Conservation (phyloP, 2,329 filamentous ascomycete species). For the Periconia sp. region DNA sequence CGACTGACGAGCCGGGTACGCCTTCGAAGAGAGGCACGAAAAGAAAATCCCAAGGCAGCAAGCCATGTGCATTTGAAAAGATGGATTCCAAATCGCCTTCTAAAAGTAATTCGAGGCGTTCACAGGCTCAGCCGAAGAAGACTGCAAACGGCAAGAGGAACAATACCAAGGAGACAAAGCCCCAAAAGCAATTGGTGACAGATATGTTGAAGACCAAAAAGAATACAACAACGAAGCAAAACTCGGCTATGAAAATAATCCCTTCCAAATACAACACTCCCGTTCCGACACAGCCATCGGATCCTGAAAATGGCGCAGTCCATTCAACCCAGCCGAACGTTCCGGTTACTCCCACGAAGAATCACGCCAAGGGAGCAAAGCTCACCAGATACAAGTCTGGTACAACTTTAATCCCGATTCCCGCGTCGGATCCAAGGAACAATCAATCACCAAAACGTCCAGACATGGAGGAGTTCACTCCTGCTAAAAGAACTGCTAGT, state of each 20-base stretch:
- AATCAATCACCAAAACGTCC: slow-evolving; percentile 34
- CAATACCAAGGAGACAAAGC: slow-evolving; percentile 31
- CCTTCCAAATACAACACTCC: slow-evolving; percentile 11
- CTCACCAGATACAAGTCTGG: slow-evolving; percentile 28
- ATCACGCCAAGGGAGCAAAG: not conserved
- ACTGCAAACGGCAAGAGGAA: slow-evolving; percentile 16
- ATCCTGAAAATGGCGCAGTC: slow-evolving; percentile 15
- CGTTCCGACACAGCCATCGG: slow-evolving; percentile 13
- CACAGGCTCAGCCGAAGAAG: slow-evolving; percentile 34
- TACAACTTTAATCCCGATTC: slow-evolving; percentile 28
- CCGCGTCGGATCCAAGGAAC: slow-evolving; percentile 32
- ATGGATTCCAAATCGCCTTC: slow-evolving; percentile 20
- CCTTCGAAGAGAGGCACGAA: slow-evolving; percentile 37
- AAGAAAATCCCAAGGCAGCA: slow-evolving; percentile 26
- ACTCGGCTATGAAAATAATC: slow-evolving; percentile 3
- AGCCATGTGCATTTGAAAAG: slow-evolving; percentile 19
- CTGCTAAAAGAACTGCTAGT: slow-evolving; percentile 29
- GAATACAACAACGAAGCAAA: slow-evolving; percentile 6
- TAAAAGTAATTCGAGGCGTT: slow-evolving; percentile 23
- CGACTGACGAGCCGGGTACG: slow-evolving; percentile 20
- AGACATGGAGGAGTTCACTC: slow-evolving; percentile 32
- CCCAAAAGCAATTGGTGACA: slow-evolving; percentile 26
- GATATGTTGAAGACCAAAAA: slow-evolving; percentile 34
- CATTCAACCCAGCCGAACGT: slow-evolving; percentile 11
- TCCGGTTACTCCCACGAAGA: slow-evolving; percentile 21